These are phyloP conservation scores for Trichosanthes cucumerina DNA, from an alignment of 306 rosid species.

Conservation along the genomic window DNA sequence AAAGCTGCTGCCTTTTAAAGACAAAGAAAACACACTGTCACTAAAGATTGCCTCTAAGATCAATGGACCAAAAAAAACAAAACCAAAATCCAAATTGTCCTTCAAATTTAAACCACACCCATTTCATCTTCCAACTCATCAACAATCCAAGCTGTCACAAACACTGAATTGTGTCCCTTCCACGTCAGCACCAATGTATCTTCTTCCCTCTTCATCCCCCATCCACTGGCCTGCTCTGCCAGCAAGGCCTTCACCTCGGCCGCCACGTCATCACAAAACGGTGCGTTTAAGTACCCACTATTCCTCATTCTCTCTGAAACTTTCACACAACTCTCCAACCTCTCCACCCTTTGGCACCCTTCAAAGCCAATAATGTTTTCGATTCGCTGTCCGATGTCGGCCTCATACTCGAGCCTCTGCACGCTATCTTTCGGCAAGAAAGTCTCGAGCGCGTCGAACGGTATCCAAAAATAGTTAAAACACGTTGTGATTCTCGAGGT, in stretches of 20 bases:
- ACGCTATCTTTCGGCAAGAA: slow-evolving; percentile 70
- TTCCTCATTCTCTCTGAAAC: slow-evolving; percentile 51
- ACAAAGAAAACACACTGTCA: background rate
- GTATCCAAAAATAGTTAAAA: slow-evolving; percentile 90
- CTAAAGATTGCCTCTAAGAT: background rate
- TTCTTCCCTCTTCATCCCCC: slow-evolving; percentile 97
- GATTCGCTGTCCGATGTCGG: slow-evolving; percentile 79
- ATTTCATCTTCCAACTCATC: slow-evolving; percentile 25
- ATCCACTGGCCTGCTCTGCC: slow-evolving; percentile 93
- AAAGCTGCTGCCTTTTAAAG: background rate
- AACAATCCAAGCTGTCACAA: slow-evolving; percentile 81
- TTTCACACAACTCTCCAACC: slow-evolving; percentile 41
- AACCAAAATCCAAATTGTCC: background rate
- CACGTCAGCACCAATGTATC: slow-evolving; percentile 79
- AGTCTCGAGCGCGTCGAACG: slow-evolving; percentile 84
- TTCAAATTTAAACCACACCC: slow-evolving; percentile 11
- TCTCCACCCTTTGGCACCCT: slow-evolving; percentile 68
- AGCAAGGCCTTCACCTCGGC: slow-evolving; percentile 64
- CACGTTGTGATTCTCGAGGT: slow-evolving; percentile 58
- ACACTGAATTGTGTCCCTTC: slow-evolving; percentile 91
- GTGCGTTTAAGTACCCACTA: slow-evolving; percentile 38
- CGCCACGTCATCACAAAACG: slow-evolving; percentile 56
- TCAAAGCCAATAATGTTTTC: slow-evolving; percentile 64
- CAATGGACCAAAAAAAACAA: slow-evolving; percentile 1
- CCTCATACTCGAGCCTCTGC: slow-evolving; percentile 78